These are phyloP conservation scores for Avena atlantica DNA, from an alignment of 176 grass and related monocot species.

Conservation along the genomic window DNA sequence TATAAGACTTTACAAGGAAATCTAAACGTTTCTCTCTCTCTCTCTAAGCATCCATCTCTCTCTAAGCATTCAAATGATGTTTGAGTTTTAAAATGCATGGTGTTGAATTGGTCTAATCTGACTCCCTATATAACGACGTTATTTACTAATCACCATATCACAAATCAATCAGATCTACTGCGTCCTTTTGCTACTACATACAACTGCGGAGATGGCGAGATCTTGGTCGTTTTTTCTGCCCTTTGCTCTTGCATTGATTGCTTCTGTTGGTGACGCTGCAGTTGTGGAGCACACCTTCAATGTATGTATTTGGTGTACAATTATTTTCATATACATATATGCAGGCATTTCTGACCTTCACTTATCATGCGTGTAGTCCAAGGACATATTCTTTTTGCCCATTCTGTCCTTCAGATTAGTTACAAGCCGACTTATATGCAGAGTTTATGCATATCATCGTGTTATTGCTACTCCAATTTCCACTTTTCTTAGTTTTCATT, in stretches of 20 bases:
- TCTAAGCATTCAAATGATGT: not conserved
- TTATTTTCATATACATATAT: not conserved
- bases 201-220: not conserved
- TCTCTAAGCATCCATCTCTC: not conserved
- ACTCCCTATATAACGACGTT: not conserved
- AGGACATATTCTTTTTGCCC: not conserved
- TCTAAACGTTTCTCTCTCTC: not conserved
- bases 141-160: not conserved
- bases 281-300: constrained; percentile 44
- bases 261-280: not conserved
- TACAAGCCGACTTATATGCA: not conserved
- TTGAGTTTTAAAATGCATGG: not conserved
- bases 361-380: not conserved
- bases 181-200: too few species aligned
- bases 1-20: not conserved
- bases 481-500: not conserved
- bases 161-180: not conserved
- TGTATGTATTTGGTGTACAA: not conserved
- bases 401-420: too few species aligned
- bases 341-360: not conserved
- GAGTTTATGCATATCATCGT: not conserved
- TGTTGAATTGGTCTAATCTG: not conserved
- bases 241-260: constrained; percentile 10
- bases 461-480: not conserved
- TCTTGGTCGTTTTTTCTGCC: not conserved